A percentile compares a stretch with the other conserved stretches of the same genome.
phyloP scores from a whole-genome alignment of 805 yeast genomes.

The Zygoascus tannicola region DNA sequence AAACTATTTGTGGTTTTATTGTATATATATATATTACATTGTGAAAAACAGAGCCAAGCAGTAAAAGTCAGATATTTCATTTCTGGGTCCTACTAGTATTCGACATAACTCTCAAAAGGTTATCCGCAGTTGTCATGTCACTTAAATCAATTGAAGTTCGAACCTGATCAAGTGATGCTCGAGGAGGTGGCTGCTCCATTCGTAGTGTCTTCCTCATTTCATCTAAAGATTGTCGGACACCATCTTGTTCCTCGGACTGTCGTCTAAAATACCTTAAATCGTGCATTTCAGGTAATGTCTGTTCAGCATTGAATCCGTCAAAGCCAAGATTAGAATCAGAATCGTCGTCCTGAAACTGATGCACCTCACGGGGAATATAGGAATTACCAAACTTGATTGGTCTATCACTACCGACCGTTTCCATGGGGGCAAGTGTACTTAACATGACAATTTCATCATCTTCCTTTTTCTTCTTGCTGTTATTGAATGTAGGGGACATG shows the following conservation, averaged over 20 bases:
- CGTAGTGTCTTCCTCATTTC: slow-evolving; percentile 17
- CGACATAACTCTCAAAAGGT: slow-evolving; percentile 21
- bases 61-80: no score
- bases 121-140: slow-evolving; percentile 28
- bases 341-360: slow-evolving; percentile 4
- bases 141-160: slow-evolving; percentile 20
- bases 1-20: background rate
- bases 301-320: background rate
- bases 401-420: slow-evolving; percentile 5
- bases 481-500: slow-evolving; percentile 1
- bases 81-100: background rate
- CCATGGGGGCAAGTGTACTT: background rate
- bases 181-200: slow-evolving; percentile 18
- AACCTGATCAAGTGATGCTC: slow-evolving; percentile 16
- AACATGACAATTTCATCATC: background rate
- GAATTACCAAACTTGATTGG: slow-evolving; percentile 10
- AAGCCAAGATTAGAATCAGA: background rate
- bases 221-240: slow-evolving; percentile 21
- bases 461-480: background rate
- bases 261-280: slow-evolving; percentile 2
- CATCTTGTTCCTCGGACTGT: slow-evolving; percentile 1
- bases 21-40: slow-evolving; percentile 1
- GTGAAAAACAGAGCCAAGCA: no score
- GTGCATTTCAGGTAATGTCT: background rate
- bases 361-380: slow-evolving; percentile 10